Evolutionary conservation across 2,329 filamentous ascomycete genomes (phyloP).

Genomic region (Xylariomycetidae sp.): DNA sequence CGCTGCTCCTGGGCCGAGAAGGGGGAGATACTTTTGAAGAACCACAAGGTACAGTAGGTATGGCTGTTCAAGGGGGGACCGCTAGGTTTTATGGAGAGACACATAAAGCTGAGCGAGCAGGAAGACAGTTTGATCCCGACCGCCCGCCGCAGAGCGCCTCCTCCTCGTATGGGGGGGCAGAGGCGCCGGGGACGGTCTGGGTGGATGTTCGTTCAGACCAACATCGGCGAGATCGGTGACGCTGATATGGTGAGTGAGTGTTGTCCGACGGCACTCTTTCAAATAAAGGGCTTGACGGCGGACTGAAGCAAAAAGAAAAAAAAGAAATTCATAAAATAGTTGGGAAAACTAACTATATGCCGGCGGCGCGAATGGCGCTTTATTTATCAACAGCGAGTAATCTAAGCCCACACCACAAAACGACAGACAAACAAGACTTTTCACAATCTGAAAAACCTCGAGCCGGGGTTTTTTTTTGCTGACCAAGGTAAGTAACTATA

Average conservation of each 20-base stretch:
- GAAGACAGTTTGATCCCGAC: constrained; percentile 31
- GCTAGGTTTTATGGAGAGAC: no score
- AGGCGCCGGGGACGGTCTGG: constrained; percentile 34
- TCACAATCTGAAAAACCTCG: no score
- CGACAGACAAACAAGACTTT: no score
- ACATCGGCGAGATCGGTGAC: constrained; percentile 36
- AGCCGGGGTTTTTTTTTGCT: no score
- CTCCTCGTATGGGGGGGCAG: constrained; percentile 48
- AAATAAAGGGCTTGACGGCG: no score
- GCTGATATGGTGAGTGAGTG: constrained; percentile 33
- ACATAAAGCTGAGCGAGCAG: neutral
- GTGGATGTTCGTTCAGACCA: constrained; percentile 34
- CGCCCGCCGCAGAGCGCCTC: constrained; percentile 33
- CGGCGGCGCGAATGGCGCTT: constrained; percentile 34
- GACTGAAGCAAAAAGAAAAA: no score
- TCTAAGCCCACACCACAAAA: no score
- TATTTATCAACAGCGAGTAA: constrained; percentile 39
- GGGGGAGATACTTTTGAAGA: constrained; percentile 31
- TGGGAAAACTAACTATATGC: constrained; percentile 45
- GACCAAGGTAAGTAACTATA: no score
- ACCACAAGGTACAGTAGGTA: constrained; percentile 30
- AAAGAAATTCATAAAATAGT: constrained; percentile 14
- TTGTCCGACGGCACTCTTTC: no score
- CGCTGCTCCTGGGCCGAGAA: constrained; percentile 31
- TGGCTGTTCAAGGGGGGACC: neutral